Percentiles rank a stretch among this genome's conserved stretches.
phyloP scores from a whole-genome alignment of 805 yeast genomes.

The Hanseniaspora thailandica region DNA sequence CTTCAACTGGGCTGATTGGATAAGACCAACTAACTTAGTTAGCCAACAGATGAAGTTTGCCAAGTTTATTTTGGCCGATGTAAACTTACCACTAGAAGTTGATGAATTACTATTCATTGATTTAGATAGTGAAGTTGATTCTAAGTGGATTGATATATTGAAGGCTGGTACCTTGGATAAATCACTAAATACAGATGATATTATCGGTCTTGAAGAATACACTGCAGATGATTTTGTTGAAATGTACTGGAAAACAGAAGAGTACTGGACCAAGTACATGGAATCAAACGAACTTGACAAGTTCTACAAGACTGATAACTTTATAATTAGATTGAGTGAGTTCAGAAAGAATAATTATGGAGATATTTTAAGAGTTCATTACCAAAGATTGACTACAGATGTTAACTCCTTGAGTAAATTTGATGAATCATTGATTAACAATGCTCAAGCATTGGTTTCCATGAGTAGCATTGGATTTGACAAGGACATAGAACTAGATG shows the following conservation, averaged over 20 bases:
- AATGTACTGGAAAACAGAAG: conserved; percentile 69
- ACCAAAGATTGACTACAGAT: conserved; percentile 70
- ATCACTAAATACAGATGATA: background rate
- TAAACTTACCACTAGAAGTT: conserved; percentile 67
- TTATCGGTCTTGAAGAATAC: conserved; percentile 5
- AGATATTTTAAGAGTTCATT: conserved; percentile 68
- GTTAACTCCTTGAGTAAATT: conserved; percentile 67
- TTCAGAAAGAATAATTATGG: conserved; percentile 65
- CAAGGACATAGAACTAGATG: conserved; percentile 15
- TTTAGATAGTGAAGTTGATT: conserved; percentile 62
- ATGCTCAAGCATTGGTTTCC: conserved; percentile 40
- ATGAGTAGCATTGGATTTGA: background rate
- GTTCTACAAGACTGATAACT: conserved; percentile 40
- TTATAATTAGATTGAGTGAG: conserved; percentile 59
- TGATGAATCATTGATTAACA: conserved; percentile 91
- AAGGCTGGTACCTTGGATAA: background rate
- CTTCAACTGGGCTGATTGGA: conserved; percentile 89
- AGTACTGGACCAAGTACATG: conserved; percentile 69
- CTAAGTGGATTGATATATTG: conserved; percentile 31
- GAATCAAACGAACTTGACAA: conserved; percentile 49
- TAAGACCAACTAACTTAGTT: conserved; percentile 63
- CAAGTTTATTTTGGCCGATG: conserved; percentile 77
- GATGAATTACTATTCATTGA: conserved; percentile 74
- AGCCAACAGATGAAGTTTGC: conserved; percentile 81
- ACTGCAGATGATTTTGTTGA: background rate